Conservation (phyloP, 805 yeast genomes). For the Starmera amethionina region DNA sequence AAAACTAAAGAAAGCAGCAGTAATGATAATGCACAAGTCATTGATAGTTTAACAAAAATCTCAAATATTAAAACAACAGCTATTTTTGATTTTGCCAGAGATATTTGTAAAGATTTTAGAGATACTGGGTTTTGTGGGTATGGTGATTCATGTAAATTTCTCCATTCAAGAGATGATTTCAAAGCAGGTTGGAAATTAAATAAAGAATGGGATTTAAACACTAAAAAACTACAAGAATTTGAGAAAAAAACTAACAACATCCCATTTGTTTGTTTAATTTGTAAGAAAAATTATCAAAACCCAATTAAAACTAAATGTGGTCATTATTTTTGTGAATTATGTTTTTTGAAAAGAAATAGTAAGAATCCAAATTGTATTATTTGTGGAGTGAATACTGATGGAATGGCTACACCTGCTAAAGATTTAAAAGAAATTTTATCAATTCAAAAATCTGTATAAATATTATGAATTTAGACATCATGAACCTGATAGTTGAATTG, state of each 20-base stretch:
- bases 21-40: constrained; percentile 13
- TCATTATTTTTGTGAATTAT: constrained; percentile 55
- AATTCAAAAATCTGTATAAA: constrained; percentile 6
- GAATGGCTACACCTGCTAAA: constrained; percentile 46
- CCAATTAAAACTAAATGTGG: constrained; percentile 55
- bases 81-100: constrained; percentile 80
- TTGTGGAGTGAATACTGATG: constrained; percentile 53
- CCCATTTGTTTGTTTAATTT: constrained; percentile 56
- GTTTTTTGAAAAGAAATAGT: constrained; percentile 42
- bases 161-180: constrained; percentile 85
- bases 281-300: constrained; percentile 40
- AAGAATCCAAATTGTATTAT: constrained; percentile 38
- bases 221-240: constrained; percentile 12
- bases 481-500: no score
- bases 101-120: constrained; percentile 85
- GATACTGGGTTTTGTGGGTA: constrained; percentile 94
- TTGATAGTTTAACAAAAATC: background rate
- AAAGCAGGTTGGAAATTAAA: constrained; percentile 57
- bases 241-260: constrained; percentile 21
- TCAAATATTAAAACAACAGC: constrained; percentile 54
- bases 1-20: background rate
- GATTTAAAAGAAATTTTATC: constrained; percentile 17
- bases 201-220: constrained; percentile 55
- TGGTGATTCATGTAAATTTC: constrained; percentile 93
- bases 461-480: no score